These are phyloP conservation scores for Roridomyces roridus DNA, from an alignment of 768 basidiomycete genomes.

Conservation along the genomic window DNA sequence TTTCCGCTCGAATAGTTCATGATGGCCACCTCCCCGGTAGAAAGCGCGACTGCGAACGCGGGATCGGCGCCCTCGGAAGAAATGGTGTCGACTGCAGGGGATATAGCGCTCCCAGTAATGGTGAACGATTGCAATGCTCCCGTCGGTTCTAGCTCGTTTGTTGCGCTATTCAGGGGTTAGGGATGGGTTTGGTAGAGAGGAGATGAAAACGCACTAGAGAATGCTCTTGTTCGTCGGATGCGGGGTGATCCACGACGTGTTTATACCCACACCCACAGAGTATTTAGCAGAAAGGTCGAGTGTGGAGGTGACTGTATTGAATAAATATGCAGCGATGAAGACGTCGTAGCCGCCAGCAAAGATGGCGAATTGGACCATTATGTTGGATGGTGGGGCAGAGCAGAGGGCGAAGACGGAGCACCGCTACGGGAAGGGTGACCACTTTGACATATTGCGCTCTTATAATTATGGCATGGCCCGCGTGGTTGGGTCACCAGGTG, in stretches of 20 bases:
- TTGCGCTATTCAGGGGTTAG: constrained; percentile 47
- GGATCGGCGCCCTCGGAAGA: constrained; percentile 58
- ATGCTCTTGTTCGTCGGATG: constrained; percentile 64
- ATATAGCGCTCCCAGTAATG: constrained; percentile 54
- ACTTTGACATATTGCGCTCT: too few relatives aligned
- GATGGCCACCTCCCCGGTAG: constrained; percentile 63
- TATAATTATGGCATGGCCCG: not conserved
- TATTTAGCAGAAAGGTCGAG: constrained; percentile 55
- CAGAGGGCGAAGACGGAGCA: not conserved
- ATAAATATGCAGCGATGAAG: constrained; percentile 69
- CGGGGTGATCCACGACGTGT: constrained; percentile 65
- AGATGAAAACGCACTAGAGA: constrained; percentile 57
- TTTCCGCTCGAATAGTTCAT: constrained; percentile 66
- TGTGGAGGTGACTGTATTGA: constrained; percentile 55
- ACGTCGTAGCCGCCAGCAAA: constrained; percentile 70
- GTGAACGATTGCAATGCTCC: constrained; percentile 65
- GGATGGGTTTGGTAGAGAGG: not conserved
- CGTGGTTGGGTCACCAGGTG: not conserved
- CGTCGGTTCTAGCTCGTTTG: constrained; percentile 54
- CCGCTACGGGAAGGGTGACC: not conserved
- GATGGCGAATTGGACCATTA: constrained; percentile 73
- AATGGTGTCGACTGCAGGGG: constrained; percentile 49
- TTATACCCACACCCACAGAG: constrained; percentile 53
- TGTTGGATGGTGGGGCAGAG: not conserved
- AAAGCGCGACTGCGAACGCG: constrained; percentile 55